A percentile compares a stretch with the other conserved stretches of the same genome.
Conservation (phyloP, 2,329 filamentous ascomycete species). For the Aspergillus eucalypticola region DNA sequence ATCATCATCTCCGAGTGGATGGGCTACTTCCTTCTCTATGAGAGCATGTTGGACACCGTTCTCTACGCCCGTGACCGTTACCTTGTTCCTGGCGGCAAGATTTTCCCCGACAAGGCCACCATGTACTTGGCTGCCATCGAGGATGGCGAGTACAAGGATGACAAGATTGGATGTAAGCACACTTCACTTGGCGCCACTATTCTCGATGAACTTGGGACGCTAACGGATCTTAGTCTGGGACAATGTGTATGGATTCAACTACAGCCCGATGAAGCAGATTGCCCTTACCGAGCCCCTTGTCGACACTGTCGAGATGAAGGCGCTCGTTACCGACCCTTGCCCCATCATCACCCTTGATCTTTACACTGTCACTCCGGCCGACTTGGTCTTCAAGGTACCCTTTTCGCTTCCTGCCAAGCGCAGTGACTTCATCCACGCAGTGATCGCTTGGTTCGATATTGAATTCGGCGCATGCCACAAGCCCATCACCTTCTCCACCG, state of each 20-base stretch:
- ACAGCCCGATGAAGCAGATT: conserved; percentile 87
- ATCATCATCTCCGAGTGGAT: conserved; percentile 99
- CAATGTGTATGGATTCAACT: conserved; percentile 98
- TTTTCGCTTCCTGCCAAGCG: conserved; percentile 77
- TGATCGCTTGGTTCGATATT: conserved; percentile 99
- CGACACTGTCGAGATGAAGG: conserved; percentile 96
- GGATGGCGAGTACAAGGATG: conserved; percentile 98
- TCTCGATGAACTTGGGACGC: conserved; percentile 5
- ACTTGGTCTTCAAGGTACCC: conserved; percentile 79
- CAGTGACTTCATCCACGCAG: conserved; percentile 91
- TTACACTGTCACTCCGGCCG: conserved; percentile 80
- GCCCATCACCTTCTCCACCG: conserved; percentile 93
- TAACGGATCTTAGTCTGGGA: conserved; percentile 77
- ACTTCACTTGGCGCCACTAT: neutral
- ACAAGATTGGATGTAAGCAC: conserved; percentile 95
- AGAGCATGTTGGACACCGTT: conserved; percentile 98
- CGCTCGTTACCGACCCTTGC: conserved; percentile 88
- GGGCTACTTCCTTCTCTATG: conserved; percentile 98
- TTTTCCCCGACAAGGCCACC: conserved; percentile 98
- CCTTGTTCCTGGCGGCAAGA: conserved; percentile 80
- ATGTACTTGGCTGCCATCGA: conserved; percentile 97
- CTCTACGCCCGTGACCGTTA: conserved; percentile 94
- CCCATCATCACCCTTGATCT: conserved; percentile 85
- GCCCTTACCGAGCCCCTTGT: conserved; percentile 95
- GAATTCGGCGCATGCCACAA: conserved; percentile 99